Conservation (phyloP, 1,139 yeast genomes). For the Yamadazyma dushanensis region DNA sequence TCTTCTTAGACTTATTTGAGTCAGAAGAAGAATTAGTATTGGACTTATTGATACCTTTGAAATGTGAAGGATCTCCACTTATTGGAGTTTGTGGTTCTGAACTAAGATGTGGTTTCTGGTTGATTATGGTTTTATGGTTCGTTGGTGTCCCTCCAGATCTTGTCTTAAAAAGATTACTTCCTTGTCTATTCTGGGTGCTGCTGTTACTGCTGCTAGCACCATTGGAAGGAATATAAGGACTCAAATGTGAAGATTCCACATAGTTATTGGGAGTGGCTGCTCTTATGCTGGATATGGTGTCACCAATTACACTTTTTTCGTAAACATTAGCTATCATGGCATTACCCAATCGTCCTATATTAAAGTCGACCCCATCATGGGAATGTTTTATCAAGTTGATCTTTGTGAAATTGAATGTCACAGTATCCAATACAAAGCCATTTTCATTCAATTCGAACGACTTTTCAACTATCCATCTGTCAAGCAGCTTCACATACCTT, state of each 20-base stretch:
- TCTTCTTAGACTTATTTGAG: conserved; percentile 12
- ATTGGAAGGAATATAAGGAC: conserved; percentile 16
- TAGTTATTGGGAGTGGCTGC: conserved; percentile 14
- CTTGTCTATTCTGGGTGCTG: conserved; percentile 2
- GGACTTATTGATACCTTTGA: conserved; percentile 8
- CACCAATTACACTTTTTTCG: conserved; percentile 11
- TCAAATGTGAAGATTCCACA: conserved; percentile 14
- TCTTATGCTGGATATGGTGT: conserved; percentile 15
- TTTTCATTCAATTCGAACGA: conserved; percentile 32
- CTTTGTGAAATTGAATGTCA: conserved; percentile 32
- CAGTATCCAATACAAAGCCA: conserved; percentile 39
- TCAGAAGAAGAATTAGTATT: conserved; percentile 10
- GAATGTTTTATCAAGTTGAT: conserved; percentile 23
- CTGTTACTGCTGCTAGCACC: conserved; percentile 1
- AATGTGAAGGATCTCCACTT: conserved; percentile 7
- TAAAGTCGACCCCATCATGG: conserved; percentile 12
- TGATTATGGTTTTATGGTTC: conserved; percentile 9
- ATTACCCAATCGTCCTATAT: conserved; percentile 27
- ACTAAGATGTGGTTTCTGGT: conserved; percentile 10
- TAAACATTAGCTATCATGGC: conserved; percentile 22
- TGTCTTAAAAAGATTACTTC: conserved; percentile 8
- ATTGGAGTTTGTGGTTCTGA: conserved; percentile 15
- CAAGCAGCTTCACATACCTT: conserved; percentile 22
- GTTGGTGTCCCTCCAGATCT: conserved; percentile 6
- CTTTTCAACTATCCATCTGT: conserved; percentile 41